Evolutionary conservation across 139 green algal species (phyloP).

Genomic region (Parachlorella kessleri): DNA sequence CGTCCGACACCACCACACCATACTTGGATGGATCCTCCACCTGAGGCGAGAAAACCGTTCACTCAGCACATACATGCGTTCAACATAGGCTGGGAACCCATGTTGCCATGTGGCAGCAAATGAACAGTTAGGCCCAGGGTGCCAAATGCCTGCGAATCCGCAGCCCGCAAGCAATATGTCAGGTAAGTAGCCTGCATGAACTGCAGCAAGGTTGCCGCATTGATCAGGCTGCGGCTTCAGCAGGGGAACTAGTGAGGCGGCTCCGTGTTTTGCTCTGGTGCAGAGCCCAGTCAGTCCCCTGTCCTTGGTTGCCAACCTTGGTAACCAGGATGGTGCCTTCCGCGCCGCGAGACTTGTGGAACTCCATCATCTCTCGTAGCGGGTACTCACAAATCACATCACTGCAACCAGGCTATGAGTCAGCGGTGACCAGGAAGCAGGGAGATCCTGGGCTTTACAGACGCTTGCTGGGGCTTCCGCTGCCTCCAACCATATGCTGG

Average conservation of each 20-base stretch:
- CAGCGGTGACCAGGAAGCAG: no score
- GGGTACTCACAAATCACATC: constrained; percentile 98
- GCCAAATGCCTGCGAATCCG: background rate
- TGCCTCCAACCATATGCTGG: no score
- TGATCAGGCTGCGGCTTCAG: no score
- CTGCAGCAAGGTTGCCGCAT: no score
- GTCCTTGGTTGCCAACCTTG: constrained; percentile 78
- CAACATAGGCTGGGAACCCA: background rate
- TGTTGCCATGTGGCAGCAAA: background rate
- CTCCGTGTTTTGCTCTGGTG: no score
- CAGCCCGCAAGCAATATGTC: background rate
- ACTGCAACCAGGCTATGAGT: no score
- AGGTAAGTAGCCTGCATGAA: no score
- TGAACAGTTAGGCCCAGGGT: background rate
- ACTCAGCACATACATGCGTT: no score
- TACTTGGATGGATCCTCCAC: constrained; percentile 97
- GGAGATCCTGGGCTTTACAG: no score
- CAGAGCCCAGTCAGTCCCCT: no score
- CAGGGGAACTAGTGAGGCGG: no score
- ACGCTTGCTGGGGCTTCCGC: no score
- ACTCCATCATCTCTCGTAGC: constrained; percentile 83
- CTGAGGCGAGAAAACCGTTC: constrained; percentile 41
- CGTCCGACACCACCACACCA: constrained; percentile 94
- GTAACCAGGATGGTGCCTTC: constrained; percentile 97
- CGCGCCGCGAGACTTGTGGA: constrained; percentile 74